Conservation (phyloP, 179 eudicot genomes). For the Beta corolliflora region DNA sequence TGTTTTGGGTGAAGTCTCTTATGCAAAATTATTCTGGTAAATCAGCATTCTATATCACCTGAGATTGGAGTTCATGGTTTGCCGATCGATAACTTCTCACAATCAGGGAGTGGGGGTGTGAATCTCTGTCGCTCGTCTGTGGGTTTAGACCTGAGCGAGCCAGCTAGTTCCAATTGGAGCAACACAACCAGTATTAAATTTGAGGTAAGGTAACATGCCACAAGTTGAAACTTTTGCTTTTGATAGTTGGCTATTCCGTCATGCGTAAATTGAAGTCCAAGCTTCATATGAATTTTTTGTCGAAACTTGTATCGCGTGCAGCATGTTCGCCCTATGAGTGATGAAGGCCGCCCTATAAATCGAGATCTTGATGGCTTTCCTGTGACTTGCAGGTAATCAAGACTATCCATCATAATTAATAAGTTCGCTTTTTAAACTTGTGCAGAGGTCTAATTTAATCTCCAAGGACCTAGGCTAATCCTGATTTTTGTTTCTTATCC, state of each 20-base stretch:
- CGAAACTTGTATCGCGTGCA: conserved; percentile 36
- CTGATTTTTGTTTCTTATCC: not conserved
- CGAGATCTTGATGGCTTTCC: conserved; percentile 89
- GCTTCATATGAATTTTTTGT: not conserved
- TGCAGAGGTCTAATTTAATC: not conserved
- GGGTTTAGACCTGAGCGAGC: conserved; percentile 77
- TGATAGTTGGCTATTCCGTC: not conserved
- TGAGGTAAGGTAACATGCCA: conserved; percentile 50
- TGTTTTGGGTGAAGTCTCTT: not conserved
- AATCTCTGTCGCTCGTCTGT: conserved; percentile 78
- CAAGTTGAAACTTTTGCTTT: not conserved
- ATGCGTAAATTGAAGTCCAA: not conserved
- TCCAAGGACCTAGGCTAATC: conserved; percentile 6
- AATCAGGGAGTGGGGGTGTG: conserved; percentile 84
- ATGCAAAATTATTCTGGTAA: conserved; percentile 18
- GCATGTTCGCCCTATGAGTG: conserved; percentile 84
- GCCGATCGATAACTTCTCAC: conserved; percentile 81
- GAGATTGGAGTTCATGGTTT: conserved; percentile 85
- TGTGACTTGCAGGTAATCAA: conserved; percentile 78
- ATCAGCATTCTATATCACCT: conserved; percentile 84
- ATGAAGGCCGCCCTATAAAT: conserved; percentile 78
- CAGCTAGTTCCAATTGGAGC: conserved; percentile 89
- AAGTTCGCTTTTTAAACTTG: not conserved
- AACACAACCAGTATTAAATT: conserved; percentile 78
- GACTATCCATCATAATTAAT: not conserved